phyloP scores from a whole-genome alignment of 306 rosid genomes.

The Prunus davidiana region DNA sequence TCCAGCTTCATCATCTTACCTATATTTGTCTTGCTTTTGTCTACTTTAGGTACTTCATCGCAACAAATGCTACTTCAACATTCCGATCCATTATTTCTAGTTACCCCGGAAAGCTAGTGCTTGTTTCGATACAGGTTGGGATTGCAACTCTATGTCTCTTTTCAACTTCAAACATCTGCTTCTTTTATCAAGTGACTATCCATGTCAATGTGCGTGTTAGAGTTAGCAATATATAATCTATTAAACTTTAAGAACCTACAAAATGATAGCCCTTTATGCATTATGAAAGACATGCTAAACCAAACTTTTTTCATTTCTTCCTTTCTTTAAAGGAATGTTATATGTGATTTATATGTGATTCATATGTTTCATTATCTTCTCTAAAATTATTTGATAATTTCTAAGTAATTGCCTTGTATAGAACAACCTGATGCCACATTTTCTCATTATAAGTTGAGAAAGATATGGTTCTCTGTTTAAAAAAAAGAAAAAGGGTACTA shows the following conservation, averaged over 20 bases:
- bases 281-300: neutral
- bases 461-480: neutral
- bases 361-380: neutral
- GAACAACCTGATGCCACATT: neutral
- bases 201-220: no score
- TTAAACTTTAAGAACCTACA: neutral
- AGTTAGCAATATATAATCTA: neutral
- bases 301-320: neutral
- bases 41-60: constrained; percentile 57
- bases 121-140: constrained; percentile 82
- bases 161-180: constrained; percentile 14
- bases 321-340: neutral
- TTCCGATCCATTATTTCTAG: constrained; percentile 69
- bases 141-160: constrained; percentile 6
- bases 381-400: neutral
- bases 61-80: constrained; percentile 85
- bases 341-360: neutral
- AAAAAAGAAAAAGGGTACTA: neutral
- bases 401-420: neutral
- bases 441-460: constrained; percentile 1
- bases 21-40: constrained; percentile 23
- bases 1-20: constrained; percentile 14
- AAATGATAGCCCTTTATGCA: neutral
- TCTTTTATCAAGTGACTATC: neutral
- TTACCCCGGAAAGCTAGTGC: constrained; percentile 73